These are phyloP conservation scores for Thraustochytrium striatum DNA, from an alignment of 352 stramenopile genomes.

Conservation along the genomic window DNA sequence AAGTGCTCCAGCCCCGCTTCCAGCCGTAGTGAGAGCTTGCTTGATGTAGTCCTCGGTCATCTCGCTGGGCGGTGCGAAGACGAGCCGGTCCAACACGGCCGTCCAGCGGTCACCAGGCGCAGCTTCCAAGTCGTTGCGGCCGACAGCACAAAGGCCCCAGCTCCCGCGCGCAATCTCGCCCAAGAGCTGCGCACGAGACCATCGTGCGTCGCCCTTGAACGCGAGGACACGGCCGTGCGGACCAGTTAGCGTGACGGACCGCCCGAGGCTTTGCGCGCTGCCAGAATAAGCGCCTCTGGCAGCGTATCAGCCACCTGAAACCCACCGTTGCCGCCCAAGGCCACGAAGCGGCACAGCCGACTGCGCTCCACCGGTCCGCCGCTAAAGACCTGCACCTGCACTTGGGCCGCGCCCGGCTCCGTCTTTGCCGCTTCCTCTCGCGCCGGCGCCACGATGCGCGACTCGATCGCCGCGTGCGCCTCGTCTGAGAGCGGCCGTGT, in stretches of 20 bases:
- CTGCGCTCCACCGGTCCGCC: slow-evolving; percentile 41
- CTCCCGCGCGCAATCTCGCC: slow-evolving; percentile 57
- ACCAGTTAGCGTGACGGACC: no score
- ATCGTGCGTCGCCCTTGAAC: slow-evolving; percentile 58
- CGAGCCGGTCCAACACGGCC: slow-evolving; percentile 47
- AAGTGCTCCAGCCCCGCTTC: slow-evolving; percentile 31
- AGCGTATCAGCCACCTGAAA: no score
- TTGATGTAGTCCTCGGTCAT: slow-evolving; percentile 58
- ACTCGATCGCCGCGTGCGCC: background rate
- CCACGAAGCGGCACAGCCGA: slow-evolving; percentile 8
- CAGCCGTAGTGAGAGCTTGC: no score
- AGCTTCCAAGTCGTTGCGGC: slow-evolving; percentile 50
- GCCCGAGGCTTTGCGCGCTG: no score
- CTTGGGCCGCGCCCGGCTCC: background rate
- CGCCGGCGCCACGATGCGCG: background rate
- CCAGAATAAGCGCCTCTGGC: no score
- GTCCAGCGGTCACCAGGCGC: slow-evolving; percentile 6
- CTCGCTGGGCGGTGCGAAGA: slow-evolving; percentile 55
- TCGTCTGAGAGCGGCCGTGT: slow-evolving; percentile 41
- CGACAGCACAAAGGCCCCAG: slow-evolving; percentile 55
- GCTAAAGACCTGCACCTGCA: slow-evolving; percentile 22
- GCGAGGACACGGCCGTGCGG: slow-evolving; percentile 43
- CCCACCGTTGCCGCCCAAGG: slow-evolving; percentile 33
- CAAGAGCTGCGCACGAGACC: slow-evolving; percentile 56
- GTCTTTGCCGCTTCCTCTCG: background rate